phyloP scores from a whole-genome alignment of 768 basidiomycete genomes.

The Aureoboletus auriporus region DNA sequence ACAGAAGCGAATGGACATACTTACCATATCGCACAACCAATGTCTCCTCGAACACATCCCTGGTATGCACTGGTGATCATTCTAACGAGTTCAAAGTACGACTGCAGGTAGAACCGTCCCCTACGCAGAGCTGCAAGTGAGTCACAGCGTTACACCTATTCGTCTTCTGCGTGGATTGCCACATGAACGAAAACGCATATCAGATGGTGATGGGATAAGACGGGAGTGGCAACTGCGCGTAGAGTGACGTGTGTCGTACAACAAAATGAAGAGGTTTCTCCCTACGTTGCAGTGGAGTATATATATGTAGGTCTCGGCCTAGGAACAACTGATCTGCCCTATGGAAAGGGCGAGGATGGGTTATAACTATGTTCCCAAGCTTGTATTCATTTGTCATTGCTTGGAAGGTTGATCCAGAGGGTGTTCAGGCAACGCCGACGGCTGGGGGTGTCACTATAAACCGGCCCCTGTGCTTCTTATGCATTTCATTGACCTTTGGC shows the following conservation, averaged over 20 bases:
- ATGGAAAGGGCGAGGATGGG: conserved; percentile 23
- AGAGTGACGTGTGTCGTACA: conserved; percentile 9
- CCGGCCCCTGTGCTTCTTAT: no score
- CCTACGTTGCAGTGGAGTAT: conserved; percentile 43
- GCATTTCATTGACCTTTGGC: no score
- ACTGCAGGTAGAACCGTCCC: conserved; percentile 42
- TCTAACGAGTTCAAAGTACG: conserved; percentile 58
- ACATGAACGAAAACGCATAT: conserved; percentile 9
- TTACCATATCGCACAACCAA: conserved; percentile 61
- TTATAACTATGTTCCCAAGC: conserved; percentile 33
- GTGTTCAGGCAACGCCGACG: conserved; percentile 25
- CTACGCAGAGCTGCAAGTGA: conserved; percentile 52
- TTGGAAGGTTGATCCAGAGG: conserved; percentile 34
- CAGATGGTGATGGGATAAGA: conserved; percentile 25
- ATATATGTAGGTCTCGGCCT: conserved; percentile 25
- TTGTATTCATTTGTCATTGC: conserved; percentile 31
- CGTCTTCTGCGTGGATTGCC: conserved; percentile 19
- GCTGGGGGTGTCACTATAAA: conserved; percentile 22
- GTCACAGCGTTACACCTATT: conserved; percentile 65
- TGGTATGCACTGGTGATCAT: conserved; percentile 54
- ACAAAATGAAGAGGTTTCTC: conserved; percentile 18
- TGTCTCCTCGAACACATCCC: conserved; percentile 65
- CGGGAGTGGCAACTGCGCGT: conserved; percentile 38
- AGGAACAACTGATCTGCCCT: conserved; percentile 7
- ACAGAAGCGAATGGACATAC: conserved; percentile 12